Conservation (phyloP, 2,329 filamentous ascomycete genomes). For the Phyllosticta capitalensis region DNA sequence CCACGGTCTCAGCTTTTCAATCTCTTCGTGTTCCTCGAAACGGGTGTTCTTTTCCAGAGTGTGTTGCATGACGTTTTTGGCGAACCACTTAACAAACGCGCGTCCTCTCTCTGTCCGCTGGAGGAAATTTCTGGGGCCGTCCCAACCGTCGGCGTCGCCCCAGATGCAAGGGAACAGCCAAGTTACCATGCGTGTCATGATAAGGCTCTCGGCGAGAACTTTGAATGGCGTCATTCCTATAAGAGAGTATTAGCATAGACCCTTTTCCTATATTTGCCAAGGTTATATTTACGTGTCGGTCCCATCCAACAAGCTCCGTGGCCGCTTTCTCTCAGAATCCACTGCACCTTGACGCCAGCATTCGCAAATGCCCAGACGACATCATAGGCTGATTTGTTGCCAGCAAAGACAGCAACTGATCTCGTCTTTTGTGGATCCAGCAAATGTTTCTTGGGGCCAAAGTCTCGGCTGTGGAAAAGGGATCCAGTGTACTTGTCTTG, state of each 20-base stretch:
- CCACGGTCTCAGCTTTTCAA: constrained; percentile 34
- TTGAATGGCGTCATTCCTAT: constrained; percentile 55
- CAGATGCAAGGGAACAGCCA: constrained; percentile 70
- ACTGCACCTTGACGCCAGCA: constrained; percentile 36
- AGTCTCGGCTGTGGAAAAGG: constrained; percentile 49
- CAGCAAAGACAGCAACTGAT: constrained; percentile 47
- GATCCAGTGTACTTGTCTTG: constrained; percentile 42
- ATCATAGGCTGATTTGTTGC: constrained; percentile 55
- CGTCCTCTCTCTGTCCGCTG: constrained; percentile 50
- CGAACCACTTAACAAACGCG: constrained; percentile 45
- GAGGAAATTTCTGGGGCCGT: constrained; percentile 43
- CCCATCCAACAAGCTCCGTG: constrained; percentile 52
- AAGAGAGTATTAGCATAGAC: too few relatives aligned
- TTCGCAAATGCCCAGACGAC: constrained; percentile 44
- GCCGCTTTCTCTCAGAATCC: constrained; percentile 48
- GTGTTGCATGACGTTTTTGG: constrained; percentile 41
- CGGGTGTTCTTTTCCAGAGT: constrained; percentile 42
- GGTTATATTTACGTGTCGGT: constrained; percentile 34
- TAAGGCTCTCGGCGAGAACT: constrained; percentile 57
- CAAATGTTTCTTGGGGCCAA: constrained; percentile 24
- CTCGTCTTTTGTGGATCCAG: background rate
- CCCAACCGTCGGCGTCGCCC: constrained; percentile 54
- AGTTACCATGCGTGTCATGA: constrained; percentile 56
- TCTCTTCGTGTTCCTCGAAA: constrained; percentile 34
- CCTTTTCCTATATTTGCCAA: too few relatives aligned